A percentile compares a stretch with the other conserved stretches of the same genome.
Conservation (phyloP, 106 monocot species). For the Amphibolis antarctica region DNA sequence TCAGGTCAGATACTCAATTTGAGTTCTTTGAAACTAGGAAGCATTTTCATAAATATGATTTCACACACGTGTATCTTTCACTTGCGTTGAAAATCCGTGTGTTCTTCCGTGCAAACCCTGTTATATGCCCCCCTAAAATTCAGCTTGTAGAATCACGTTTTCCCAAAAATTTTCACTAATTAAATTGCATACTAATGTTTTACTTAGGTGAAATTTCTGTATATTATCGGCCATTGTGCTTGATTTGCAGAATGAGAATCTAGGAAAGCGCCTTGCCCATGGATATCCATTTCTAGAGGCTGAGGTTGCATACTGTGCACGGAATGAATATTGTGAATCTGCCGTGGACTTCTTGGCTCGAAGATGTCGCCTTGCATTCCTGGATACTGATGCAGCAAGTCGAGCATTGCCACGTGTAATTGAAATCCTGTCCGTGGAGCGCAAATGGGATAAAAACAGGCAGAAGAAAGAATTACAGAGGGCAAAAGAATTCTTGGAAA, state of each 20-base stretch:
- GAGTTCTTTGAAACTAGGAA: too few relatives aligned
- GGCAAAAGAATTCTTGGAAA: slow-evolving; percentile 72
- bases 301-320: slow-evolving; percentile 92
- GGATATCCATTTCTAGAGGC: slow-evolving; percentile 95
- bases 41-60: too few relatives aligned
- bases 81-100: too few relatives aligned
- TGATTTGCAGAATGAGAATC: slow-evolving; percentile 57
- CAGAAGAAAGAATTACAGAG: slow-evolving; percentile 65
- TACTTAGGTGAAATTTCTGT: too few relatives aligned
- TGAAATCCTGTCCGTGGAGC: slow-evolving; percentile 68
- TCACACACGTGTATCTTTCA: too few relatives aligned
- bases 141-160: too few relatives aligned
- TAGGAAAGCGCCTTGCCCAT: slow-evolving; percentile 89
- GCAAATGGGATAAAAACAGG: slow-evolving; percentile 77
- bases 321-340: slow-evolving; percentile 88
- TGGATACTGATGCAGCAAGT: slow-evolving; percentile 89
- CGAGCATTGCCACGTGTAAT: slow-evolving; percentile 78
- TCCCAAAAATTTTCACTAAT: too few relatives aligned
- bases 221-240: background rate
- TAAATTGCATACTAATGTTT: too few relatives aligned
- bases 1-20: slow-evolving; percentile 36
- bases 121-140: too few relatives aligned
- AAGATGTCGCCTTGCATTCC: slow-evolving; percentile 78
- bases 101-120: too few relatives aligned
- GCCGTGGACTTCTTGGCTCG: slow-evolving; percentile 86